Percentiles rank a stretch among this genome's conserved stretches.
Evolutionary conservation across 164 flowering plant species (phyloP).

Genomic region (Chloranthus sessilifolius): DNA sequence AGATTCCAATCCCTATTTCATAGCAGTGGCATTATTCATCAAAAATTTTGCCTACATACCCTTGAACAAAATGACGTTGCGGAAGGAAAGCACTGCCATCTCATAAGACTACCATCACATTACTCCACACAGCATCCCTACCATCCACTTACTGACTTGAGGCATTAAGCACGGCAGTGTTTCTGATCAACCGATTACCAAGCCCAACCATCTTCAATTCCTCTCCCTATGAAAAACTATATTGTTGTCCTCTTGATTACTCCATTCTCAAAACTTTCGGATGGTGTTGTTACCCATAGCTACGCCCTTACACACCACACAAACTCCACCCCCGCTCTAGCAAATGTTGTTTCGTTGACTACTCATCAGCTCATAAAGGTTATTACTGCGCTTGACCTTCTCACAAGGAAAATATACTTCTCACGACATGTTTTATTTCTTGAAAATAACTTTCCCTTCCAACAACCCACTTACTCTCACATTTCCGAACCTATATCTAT

Average conservation of each 20-base stretch:
- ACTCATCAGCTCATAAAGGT: neutral
- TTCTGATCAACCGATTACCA: neutral
- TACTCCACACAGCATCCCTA: neutral
- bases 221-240: neutral
- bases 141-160: neutral
- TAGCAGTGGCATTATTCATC: slow-evolving; percentile 1
- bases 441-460: neutral
- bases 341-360: neutral
- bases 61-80: neutral
- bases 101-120: neutral
- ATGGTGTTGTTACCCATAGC: neutral
- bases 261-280: neutral
- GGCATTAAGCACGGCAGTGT: neutral
- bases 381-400: neutral
- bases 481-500: neutral
- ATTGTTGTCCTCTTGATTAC: neutral
- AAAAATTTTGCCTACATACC: neutral
- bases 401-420: neutral
- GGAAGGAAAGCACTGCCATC: neutral
- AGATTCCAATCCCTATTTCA: neutral
- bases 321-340: neutral
- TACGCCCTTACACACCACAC: neutral
- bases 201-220: neutral
- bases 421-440: neutral
- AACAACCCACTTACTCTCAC: neutral